phyloP scores from a whole-genome alignment of 1,139 yeast species.

The Yamadazyma atmosphaerica region DNA sequence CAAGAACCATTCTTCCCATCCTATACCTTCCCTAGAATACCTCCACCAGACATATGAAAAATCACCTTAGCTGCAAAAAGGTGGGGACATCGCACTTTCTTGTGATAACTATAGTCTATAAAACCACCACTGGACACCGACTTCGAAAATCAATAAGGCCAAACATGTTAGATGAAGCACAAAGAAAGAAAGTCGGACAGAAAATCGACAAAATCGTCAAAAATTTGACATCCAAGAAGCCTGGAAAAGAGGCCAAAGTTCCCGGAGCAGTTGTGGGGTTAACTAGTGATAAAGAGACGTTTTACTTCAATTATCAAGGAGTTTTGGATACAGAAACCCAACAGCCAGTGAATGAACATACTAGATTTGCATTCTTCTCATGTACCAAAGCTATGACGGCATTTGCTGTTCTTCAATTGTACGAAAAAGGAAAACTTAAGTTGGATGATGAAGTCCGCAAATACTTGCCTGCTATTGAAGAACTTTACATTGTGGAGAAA shows the following conservation, averaged over 20 bases:
- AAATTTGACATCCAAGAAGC: slow-evolving; percentile 15
- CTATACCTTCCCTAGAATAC: too few species aligned
- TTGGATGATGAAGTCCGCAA: slow-evolving; percentile 43
- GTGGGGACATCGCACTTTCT: not conserved
- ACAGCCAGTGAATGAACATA: slow-evolving; percentile 23
- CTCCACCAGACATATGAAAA: too few species aligned
- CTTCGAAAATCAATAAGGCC: not conserved
- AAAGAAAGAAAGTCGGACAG: slow-evolving; percentile 5
- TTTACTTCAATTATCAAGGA: slow-evolving; percentile 29
- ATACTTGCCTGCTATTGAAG: slow-evolving; percentile 42
- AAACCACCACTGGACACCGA: not conserved
- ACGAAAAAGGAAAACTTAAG: slow-evolving; percentile 43
- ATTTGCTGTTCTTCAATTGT: slow-evolving; percentile 45
- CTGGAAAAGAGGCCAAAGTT: slow-evolving; percentile 17
- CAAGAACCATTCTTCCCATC: too few species aligned
- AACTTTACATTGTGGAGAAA: slow-evolving; percentile 40
- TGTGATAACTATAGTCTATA: not conserved
- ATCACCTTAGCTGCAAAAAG: too few species aligned
- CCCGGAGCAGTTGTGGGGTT: slow-evolving; percentile 32
- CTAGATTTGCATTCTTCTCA: slow-evolving; percentile 40
- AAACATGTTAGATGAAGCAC: slow-evolving; percentile 6
- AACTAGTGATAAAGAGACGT: slow-evolving; percentile 22
- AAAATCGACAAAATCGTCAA: slow-evolving; percentile 17
- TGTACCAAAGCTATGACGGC: slow-evolving; percentile 52
- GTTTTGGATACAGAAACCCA: slow-evolving; percentile 22